phyloP scores from a whole-genome alignment of 208 protist species.

The Acanthamoeba lenticulata region DNA sequence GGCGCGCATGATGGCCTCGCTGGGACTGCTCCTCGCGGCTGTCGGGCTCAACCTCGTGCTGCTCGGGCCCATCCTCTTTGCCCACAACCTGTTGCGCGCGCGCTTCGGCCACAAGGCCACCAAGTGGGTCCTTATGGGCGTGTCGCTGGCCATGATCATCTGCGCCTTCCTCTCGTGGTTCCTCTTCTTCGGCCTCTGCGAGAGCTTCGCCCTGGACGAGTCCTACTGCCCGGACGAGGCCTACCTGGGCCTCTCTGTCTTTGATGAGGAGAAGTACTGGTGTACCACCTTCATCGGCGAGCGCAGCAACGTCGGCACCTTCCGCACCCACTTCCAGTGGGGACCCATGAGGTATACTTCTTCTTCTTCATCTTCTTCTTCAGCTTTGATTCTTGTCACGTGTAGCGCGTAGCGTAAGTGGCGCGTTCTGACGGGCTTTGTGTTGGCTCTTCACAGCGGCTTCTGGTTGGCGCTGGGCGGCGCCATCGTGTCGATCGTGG shows the following conservation, averaged over 20 bases:
- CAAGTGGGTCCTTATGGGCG: neutral
- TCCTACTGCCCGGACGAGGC: slow-evolving; percentile 2
- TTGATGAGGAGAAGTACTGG: slow-evolving; percentile 36
- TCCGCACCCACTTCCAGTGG: slow-evolving; percentile 4
- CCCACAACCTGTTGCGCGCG: neutral
- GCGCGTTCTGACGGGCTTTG: neutral
- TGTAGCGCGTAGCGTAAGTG: neutral
- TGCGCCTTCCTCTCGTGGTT: slow-evolving; percentile 37
- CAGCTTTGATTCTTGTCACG: too few species aligned
- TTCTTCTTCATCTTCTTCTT: neutral
- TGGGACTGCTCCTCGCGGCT: neutral
- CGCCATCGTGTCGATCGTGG: neutral
- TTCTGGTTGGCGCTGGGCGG: neutral
- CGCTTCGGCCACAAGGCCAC: neutral
- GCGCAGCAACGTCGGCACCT: neutral
- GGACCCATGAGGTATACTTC: neutral
- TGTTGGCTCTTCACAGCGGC: neutral
- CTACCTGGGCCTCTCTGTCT: slow-evolving; percentile 24
- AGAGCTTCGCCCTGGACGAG: slow-evolving; percentile 3
- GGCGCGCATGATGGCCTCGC: neutral
- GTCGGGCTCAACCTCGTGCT: neutral
- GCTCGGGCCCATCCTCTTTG: neutral
- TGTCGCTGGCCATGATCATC: slow-evolving; percentile 29
- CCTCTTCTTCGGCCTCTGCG: slow-evolving; percentile 28
- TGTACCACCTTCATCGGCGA: slow-evolving; percentile 40